phyloP scores from a whole-genome alignment of 192 early-diverging fungal genomes.

The Entomortierella parvispora region DNA sequence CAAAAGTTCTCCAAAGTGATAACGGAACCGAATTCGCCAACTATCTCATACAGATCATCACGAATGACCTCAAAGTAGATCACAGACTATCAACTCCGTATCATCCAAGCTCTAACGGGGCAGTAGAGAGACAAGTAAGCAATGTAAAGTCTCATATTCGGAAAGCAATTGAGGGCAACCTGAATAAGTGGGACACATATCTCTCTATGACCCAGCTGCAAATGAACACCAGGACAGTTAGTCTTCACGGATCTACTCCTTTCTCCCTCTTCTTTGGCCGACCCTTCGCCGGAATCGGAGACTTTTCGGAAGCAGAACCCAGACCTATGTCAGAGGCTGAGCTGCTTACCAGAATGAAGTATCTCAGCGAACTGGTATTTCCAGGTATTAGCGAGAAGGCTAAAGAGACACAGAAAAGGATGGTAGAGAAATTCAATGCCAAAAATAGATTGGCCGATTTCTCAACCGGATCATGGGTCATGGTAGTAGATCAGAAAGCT shows the following conservation, averaged over 20 bases:
- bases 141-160: constrained; percentile 8
- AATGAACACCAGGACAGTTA: constrained; percentile 34
- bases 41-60: constrained; percentile 10
- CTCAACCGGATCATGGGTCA: constrained; percentile 15
- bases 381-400: constrained; percentile 2
- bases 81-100: constrained; percentile 48
- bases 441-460: not conserved
- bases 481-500: constrained; percentile 8
- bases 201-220: constrained; percentile 37
- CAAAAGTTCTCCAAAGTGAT: constrained; percentile 17
- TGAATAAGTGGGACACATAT: constrained; percentile 33
- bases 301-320: constrained; percentile 13
- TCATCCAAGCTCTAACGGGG: constrained; percentile 55
- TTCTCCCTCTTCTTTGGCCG: constrained; percentile 55
- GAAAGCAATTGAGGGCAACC: constrained; percentile 12
- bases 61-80: constrained; percentile 8
- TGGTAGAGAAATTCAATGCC: constrained; percentile 8
- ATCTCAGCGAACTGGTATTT: constrained; percentile 12
- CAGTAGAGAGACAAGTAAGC: constrained; percentile 44
- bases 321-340: not conserved
- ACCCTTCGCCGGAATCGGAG: constrained; percentile 27
- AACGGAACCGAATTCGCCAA: constrained; percentile 59
- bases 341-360: not conserved
- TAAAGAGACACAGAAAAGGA: not conserved
- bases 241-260: constrained; percentile 22